Base-by-base conservation (phyloP, 1,284 basidiomycete genomes). In the Apiotrichum sp. region DNA sequence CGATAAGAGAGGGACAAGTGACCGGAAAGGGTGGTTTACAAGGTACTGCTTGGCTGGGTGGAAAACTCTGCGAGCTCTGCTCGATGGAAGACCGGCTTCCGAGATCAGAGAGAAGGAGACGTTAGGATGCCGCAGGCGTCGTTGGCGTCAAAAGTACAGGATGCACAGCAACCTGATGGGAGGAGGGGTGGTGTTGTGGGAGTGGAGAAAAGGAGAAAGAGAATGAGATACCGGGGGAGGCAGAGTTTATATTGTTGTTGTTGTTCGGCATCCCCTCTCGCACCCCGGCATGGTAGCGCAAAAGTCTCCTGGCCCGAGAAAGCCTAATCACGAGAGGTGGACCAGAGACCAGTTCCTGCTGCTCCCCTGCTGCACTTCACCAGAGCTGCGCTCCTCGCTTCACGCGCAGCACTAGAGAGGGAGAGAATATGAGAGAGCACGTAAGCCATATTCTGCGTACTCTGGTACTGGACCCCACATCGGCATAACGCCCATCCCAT, bases 51-150 rank as follows among this genome's bases (percentile, higher is more conserved):
- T 11, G 53, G 48, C 39, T 13, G 35, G 38, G 7, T 36, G 36
- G 36, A 38, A 13, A 13, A 35, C 46, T 8, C 36, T 38, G 36
- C 36, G 7, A 8, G 13, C 36, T 38, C 36, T 38, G 36, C 36
- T 8, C 36, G 57, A 35, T 10, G 51, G 55, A 59, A 57, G 61
- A 56, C 57, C 55, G 22, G 60, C 57, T 58, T 56, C 54, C 49
- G 51, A 50, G 47, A 55, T 52, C 42, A 31, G 55, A 57, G 55
- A 16, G 14, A 41, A n/a, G 11, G 40, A n/a, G 40, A 41, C 40
- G 40, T 41, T 41, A 16, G 14, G 40, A 41, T 41, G n/a, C 40
- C 40, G 10, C n/a, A 16, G 45, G 56, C 35, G 44, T 14, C 13
- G 44, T 14, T 34, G 44, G 44, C 22, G 44, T 32, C 11, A 39